Evolutionary conservation across 352 stramenopile genomes (phyloP).

Genomic region (Pythium pyrilobum): DNA sequence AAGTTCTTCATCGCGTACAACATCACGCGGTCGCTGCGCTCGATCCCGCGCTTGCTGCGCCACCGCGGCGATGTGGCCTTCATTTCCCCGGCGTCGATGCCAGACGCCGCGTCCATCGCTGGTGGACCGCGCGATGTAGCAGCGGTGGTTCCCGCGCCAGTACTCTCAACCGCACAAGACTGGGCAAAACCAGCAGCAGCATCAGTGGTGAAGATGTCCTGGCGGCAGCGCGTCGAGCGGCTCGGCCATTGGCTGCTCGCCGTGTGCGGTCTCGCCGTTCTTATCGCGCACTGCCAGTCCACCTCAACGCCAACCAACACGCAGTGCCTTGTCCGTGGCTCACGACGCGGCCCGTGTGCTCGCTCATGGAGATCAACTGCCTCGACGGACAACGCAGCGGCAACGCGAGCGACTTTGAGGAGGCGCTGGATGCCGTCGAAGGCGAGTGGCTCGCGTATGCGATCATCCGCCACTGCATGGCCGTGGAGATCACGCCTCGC

Average conservation of each 20-base stretch:
- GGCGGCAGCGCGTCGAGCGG: neutral
- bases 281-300: conserved; percentile 15
- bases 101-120: neutral
- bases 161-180: too few relatives aligned
- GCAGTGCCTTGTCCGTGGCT: conserved; percentile 26
- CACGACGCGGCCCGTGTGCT: conserved; percentile 13
- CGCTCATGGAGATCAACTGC: conserved; percentile 26
- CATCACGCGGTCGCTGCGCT: conserved; percentile 9
- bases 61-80: neutral
- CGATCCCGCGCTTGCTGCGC: conserved; percentile 11
- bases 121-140: neutral
- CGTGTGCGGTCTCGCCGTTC: conserved; percentile 17
- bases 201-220: neutral
- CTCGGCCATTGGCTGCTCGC: conserved; percentile 10
- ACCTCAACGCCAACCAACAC: neutral
- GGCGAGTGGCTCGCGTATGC: conserved; percentile 13
- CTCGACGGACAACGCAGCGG: neutral
- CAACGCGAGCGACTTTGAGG: conserved; percentile 13
- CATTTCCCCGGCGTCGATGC: too few relatives aligned
- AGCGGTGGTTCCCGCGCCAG: neutral
- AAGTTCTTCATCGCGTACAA: conserved; percentile 22
- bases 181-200: too few relatives aligned
- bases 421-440: conserved; percentile 11
- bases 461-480: conserved; percentile 16
- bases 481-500: conserved; percentile 12